Evolutionary conservation across 306 rosid genomes (phyloP).

Genomic region (Cicer judaicum): DNA sequence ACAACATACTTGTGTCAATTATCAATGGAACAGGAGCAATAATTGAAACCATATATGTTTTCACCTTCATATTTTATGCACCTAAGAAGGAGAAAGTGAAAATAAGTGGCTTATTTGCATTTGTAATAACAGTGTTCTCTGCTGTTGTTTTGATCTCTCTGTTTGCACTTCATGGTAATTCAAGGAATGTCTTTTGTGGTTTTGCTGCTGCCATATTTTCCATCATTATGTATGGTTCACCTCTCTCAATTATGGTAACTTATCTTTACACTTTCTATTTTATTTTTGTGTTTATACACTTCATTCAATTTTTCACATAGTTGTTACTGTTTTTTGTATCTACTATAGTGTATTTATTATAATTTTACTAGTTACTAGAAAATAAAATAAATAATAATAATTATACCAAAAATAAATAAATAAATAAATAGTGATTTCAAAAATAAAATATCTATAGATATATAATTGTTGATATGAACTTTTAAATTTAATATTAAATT

Average conservation of each 20-base stretch:
- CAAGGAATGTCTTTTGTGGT: conserved; percentile 76
- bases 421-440: too few species aligned
- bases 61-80: conserved; percentile 59
- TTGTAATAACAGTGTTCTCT: conserved; percentile 52
- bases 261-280: background rate
- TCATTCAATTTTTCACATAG: background rate
- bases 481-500: too few species aligned
- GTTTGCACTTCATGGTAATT: conserved; percentile 56
- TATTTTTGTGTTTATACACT: background rate
- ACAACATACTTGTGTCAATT: conserved; percentile 72
- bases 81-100: conserved; percentile 63
- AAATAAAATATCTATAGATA: too few species aligned
- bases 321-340: background rate
- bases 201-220: conserved; percentile 70
- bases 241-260: conserved; percentile 83
- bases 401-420: too few species aligned
- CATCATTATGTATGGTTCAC: conserved; percentile 87
- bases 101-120: conserved; percentile 55
- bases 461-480: too few species aligned
- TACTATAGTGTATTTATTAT: too few species aligned
- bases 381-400: too few species aligned
- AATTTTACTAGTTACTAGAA: too few species aligned
- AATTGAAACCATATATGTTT: conserved; percentile 66
- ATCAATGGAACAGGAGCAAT: conserved; percentile 76
- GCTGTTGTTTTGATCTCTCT: conserved; percentile 70